Evolutionary conservation across 495 filamentous ascomycete genomes (phyloP).

Genomic region (Penicilliopsis zonata): DNA sequence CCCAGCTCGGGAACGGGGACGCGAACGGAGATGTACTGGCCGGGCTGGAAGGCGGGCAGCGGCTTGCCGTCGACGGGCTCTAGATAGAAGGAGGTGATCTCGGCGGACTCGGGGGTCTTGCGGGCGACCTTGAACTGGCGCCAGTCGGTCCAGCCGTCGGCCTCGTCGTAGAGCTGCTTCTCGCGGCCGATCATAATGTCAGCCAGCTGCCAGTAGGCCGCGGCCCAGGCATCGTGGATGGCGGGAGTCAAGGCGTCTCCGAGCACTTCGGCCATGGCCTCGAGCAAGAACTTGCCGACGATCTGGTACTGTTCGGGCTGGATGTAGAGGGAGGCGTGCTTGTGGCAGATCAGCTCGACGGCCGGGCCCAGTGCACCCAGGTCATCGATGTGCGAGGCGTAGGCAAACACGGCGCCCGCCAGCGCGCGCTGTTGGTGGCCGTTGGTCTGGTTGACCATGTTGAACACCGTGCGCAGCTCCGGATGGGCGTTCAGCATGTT

Average conservation of each 20-base stretch:
- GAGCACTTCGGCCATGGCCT: constrained; percentile 54
- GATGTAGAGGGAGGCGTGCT: constrained; percentile 62
- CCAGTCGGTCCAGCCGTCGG: constrained; percentile 50
- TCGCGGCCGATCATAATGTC: constrained; percentile 58
- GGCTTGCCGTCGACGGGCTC: constrained; percentile 47
- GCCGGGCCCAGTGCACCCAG: constrained; percentile 45
- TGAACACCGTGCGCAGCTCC: constrained; percentile 54
- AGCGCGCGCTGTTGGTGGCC: constrained; percentile 55
- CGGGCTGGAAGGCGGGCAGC: constrained; percentile 50
- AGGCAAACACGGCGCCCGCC: constrained; percentile 54
- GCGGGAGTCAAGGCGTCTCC: constrained; percentile 53
- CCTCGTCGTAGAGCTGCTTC: constrained; percentile 43
- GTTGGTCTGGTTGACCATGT: constrained; percentile 48
- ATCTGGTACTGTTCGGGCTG: constrained; percentile 54
- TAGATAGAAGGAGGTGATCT: constrained; percentile 63
- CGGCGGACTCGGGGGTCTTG: constrained; percentile 49
- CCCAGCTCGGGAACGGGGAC: constrained; percentile 44
- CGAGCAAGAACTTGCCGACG: constrained; percentile 55
- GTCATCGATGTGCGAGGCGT: constrained; percentile 61
- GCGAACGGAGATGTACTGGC: constrained; percentile 58
- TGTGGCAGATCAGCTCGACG: constrained; percentile 63
- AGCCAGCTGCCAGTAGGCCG: constrained; percentile 61
- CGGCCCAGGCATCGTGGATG: constrained; percentile 56
- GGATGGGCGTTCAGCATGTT: constrained; percentile 53
- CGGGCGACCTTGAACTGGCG: constrained; percentile 51